These are phyloP conservation scores for Phyllachora maydis DNA, from an alignment of 2,329 filamentous ascomycete species.

Conservation along the genomic window DNA sequence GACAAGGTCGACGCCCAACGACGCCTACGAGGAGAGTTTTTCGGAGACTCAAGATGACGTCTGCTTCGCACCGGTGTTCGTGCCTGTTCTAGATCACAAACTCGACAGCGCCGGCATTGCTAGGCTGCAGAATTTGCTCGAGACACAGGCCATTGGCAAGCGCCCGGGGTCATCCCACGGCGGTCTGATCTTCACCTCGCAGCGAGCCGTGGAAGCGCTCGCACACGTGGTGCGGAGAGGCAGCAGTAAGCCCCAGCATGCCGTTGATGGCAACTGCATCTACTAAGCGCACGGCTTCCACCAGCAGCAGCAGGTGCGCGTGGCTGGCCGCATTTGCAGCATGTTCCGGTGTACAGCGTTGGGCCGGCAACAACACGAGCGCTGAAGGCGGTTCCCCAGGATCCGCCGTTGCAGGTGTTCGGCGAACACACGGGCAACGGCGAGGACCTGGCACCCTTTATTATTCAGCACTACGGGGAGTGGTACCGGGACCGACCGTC, in stretches of 20 bases:
- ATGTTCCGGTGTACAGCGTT: constrained; percentile 53
- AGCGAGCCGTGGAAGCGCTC: constrained; percentile 67
- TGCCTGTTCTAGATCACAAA: constrained; percentile 57
- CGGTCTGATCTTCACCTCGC: constrained; percentile 69
- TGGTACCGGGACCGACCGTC: constrained; percentile 20
- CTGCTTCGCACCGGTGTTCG: constrained; percentile 43
- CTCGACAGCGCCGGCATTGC: constrained; percentile 39
- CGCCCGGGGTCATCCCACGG: constrained; percentile 31
- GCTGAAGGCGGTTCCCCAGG: constrained; percentile 32
- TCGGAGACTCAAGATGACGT: constrained; percentile 16
- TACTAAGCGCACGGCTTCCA: no score
- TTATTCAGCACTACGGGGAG: constrained; percentile 50
- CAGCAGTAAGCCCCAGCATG: no score
- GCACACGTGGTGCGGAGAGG: constrained; percentile 40
- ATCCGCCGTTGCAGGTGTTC: constrained; percentile 38
- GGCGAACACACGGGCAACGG: constrained; percentile 75
- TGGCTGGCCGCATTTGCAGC: constrained; percentile 29
- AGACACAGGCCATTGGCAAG: constrained; percentile 16
- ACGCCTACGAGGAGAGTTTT: constrained; percentile 55
- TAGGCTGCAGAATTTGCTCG: constrained; percentile 28
- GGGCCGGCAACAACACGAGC: constrained; percentile 65
- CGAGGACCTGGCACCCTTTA: constrained; percentile 56
- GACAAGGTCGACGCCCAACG: constrained; percentile 50
- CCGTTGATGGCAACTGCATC: no score
- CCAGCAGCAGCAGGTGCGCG: no score